Evolutionary conservation across 1,139 yeast species (phyloP), one percentile per base, ranked within the genome.

Genomic region (Hyphopichia fennica): DNA sequence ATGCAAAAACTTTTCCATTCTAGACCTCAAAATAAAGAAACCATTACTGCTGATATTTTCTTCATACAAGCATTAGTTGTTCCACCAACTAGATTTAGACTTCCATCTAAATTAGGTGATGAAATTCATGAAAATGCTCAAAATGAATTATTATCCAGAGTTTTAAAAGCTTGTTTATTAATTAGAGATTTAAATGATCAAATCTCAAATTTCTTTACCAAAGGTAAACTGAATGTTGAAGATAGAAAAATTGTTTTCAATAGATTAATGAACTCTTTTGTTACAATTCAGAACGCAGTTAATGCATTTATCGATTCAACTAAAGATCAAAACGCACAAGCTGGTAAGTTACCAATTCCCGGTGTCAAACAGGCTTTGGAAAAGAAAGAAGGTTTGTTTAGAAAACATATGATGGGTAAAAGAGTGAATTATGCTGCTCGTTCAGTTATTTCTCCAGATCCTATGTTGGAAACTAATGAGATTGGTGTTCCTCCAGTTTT

Each of bases 341-440:
- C 83, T 36, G 84, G 83, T n/a, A 82, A 80, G 51, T 65, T 80
- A 22, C 91, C 96, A 35, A 79, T 80, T 39, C 99, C 99, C 2
- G 99, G 99, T 72, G 82, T 95, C 56, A 93, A 95, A 65, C 99
- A 95, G 74, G 96, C 96, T 4, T 75, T 95, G 58, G 99, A 95
- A 70, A 93, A 95, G 84, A 95, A 95, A 65, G 99, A 95, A 70
- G 99, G 99, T 64, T 77, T 93, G 53, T 93, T 93, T 75, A 84
- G 99, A 75, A 93, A 91, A 65, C 96, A 95, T 60, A 93, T 95
- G 99, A 95, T 95, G 99, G 99, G 99, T 65, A 95, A 95, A 76
- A 89, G 99, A 74, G 99, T 95, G 46, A 95, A 95, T 64, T 91
- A 87, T 58, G 98, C 99, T 46, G 99, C 99, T 40, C 88, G 99